Evolutionary conservation across 2,329 filamentous ascomycete species (phyloP).

Genomic region (Fusarium papillatum): DNA sequence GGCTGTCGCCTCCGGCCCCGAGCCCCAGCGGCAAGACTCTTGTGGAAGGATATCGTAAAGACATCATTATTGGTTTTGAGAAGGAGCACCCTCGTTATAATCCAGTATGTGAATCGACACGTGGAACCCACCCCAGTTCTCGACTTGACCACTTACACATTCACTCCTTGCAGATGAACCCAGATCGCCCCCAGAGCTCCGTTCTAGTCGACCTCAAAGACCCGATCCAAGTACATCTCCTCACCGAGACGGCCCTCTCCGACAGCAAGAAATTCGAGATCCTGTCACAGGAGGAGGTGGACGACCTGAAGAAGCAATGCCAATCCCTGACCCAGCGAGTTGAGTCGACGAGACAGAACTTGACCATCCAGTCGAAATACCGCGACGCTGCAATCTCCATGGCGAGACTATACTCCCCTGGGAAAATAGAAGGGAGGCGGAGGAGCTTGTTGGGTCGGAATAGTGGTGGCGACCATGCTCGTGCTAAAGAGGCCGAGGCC

Average conservation of each 20-base stretch:
- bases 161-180: conserved; percentile 59
- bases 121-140: neutral
- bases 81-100: conserved; percentile 69
- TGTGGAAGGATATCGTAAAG: conserved; percentile 70
- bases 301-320: conserved; percentile 90
- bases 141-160: conserved; percentile 23
- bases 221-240: conserved; percentile 87
- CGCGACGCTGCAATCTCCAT: conserved; percentile 93
- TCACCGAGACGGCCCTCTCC: conserved; percentile 92
- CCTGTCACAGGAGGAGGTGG: conserved; percentile 91
- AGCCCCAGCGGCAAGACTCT: conserved; percentile 62
- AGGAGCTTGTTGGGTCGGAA: conserved; percentile 65
- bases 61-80: conserved; percentile 67
- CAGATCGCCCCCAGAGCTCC: conserved; percentile 66
- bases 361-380: conserved; percentile 93
- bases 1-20: conserved; percentile 50
- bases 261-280: conserved; percentile 91
- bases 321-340: conserved; percentile 81
- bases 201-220: conserved; percentile 74
- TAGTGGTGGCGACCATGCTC: conserved; percentile 60
- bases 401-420: conserved; percentile 81
- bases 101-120: conserved; percentile 60
- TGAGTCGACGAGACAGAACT: conserved; percentile 84
- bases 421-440: conserved; percentile 60
- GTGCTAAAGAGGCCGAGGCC: conserved; percentile 74